A percentile compares a stretch with the other conserved stretches of the same genome.
Conservation (phyloP, 2,329 filamentous ascomycete species). For the Monilinia fructicola region DNA sequence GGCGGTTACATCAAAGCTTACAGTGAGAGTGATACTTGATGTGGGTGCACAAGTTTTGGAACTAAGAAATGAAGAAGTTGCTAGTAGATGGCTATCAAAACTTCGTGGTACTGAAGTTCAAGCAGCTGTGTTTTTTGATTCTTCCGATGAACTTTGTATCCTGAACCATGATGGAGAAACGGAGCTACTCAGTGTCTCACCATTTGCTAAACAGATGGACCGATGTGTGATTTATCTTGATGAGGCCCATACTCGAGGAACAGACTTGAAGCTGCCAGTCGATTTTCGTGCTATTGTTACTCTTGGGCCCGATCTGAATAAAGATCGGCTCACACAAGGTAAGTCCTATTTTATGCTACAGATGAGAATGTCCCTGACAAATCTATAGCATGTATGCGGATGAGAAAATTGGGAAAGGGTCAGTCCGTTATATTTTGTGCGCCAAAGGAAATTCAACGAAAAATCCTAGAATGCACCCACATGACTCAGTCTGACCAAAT, state of each 20-base stretch:
- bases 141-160: slow-evolving; percentile 55
- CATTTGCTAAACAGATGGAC: slow-evolving; percentile 56
- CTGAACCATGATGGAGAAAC: slow-evolving; percentile 49
- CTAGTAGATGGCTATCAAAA: slow-evolving; percentile 52
- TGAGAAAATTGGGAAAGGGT: slow-evolving; percentile 65
- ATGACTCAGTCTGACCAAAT: slow-evolving; percentile 40
- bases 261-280: slow-evolving; percentile 61
- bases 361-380: slow-evolving; percentile 21
- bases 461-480: slow-evolving; percentile 45
- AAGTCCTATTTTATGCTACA: not conserved
- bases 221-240: slow-evolving; percentile 67
- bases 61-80: slow-evolving; percentile 55
- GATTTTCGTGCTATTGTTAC: slow-evolving; percentile 66
- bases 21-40: slow-evolving; percentile 63
- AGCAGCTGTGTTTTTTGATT: slow-evolving; percentile 58
- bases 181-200: slow-evolving; percentile 56
- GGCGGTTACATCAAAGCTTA: slow-evolving; percentile 44
- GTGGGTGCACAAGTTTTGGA: slow-evolving; percentile 71
- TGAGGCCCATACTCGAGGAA: slow-evolving; percentile 68
- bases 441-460: slow-evolving; percentile 56
- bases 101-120: slow-evolving; percentile 37
- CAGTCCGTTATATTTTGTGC: slow-evolving; percentile 64
- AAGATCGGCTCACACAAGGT: slow-evolving; percentile 50
- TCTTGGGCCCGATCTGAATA: slow-evolving; percentile 62
- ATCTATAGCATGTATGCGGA: slow-evolving; percentile 64